These are phyloP conservation scores for Paecilomyces niveus DNA, from an alignment of 2,329 filamentous ascomycete genomes.

Conservation along the genomic window DNA sequence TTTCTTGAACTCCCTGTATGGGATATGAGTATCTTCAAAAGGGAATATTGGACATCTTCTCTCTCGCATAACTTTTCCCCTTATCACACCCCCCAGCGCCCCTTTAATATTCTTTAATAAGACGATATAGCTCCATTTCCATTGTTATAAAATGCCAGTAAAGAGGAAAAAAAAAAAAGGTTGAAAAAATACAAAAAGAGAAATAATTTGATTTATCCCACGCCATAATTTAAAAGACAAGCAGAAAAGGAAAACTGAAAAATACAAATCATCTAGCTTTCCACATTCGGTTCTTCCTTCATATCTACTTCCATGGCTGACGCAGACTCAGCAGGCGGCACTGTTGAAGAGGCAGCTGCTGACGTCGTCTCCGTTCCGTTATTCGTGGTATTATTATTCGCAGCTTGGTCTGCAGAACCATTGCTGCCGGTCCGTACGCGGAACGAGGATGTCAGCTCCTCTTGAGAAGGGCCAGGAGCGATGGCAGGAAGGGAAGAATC, in stretches of 20 bases:
- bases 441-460: slow-evolving; percentile 32
- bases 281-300: slow-evolving; percentile 23
- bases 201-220: background rate
- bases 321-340: slow-evolving; percentile 17
- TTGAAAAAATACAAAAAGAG: slow-evolving; percentile 1
- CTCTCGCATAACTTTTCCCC: too few species aligned
- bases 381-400: background rate
- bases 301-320: slow-evolving; percentile 30
- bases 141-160: background rate
- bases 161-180: slow-evolving; percentile 4
- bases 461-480: slow-evolving; percentile 27
- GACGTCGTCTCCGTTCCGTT: slow-evolving; percentile 4
- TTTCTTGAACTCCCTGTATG: too few species aligned
- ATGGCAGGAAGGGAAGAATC: slow-evolving; percentile 24
- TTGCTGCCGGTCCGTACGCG: slow-evolving; percentile 24
- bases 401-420: slow-evolving; percentile 11
- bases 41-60: too few species aligned
- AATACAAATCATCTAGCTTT: slow-evolving; percentile 14
- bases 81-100: background rate
- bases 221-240: background rate
- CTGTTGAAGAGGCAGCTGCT: slow-evolving; percentile 9
- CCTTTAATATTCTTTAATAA: background rate
- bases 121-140: background rate
- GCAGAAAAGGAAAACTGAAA: slow-evolving; percentile 6
- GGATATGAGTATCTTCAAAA: too few species aligned